Evolutionary conservation across 2,329 filamentous ascomycete species (phyloP).

Genomic region (Raffaelea deltoideospora): DNA sequence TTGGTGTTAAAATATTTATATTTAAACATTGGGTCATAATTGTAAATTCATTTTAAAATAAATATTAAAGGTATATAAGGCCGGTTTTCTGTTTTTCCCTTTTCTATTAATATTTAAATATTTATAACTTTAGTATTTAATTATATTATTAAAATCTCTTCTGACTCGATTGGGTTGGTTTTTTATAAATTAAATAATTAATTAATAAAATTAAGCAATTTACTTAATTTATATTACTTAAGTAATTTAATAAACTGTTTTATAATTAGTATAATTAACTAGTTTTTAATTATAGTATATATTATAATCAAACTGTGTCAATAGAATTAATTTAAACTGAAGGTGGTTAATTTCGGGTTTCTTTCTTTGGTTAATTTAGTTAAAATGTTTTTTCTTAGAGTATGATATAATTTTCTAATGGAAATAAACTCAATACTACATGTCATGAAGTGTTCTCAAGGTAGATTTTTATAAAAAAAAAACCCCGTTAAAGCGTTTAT

Average conservation of each 20-base stretch:
- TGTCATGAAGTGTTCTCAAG: too few species aligned
- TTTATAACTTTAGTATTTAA: not conserved
- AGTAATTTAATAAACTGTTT: not conserved
- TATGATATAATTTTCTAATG: too few species aligned
- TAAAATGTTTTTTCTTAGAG: too few species aligned
- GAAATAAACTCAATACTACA: too few species aligned
- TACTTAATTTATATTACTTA: not conserved
- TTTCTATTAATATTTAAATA: not conserved
- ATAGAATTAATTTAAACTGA: not conserved
- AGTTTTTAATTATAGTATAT: not conserved
- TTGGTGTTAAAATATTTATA: too few species aligned
- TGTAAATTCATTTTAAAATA: too few species aligned
- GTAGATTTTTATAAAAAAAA: too few species aligned
- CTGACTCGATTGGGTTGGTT: not conserved
- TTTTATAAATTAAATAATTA: not conserved
- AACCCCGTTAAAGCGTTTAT: too few species aligned
- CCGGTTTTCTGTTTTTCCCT: not conserved
- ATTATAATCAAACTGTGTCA: not conserved
- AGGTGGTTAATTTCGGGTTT: not conserved
- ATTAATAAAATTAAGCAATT: not conserved
- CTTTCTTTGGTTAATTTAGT: too few species aligned
- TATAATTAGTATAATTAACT: not conserved
- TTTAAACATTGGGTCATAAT: too few species aligned
- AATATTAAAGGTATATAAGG: not conserved
- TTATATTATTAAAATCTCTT: not conserved